A percentile compares a stretch with the other conserved stretches of the same genome.
These are phyloP conservation scores for Alternaria incomplexa DNA, from an alignment of 2,329 filamentous ascomycete genomes.

Conservation along the genomic window DNA sequence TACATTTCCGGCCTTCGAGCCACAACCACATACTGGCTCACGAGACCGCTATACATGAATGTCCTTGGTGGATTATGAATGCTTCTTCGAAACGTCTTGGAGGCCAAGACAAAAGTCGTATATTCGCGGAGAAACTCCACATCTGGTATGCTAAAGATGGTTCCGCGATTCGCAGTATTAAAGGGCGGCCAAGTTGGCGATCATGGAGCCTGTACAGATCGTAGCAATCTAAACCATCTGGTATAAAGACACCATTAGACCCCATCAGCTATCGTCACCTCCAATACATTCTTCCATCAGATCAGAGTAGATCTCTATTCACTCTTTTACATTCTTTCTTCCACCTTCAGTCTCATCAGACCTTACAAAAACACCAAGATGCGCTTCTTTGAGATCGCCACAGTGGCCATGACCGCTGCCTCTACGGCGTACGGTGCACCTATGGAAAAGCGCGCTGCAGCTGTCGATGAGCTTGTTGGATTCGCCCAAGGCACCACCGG, in stretches of 20 bases:
- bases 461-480: conserved; percentile 47
- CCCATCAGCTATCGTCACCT: background rate
- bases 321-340: conserved; percentile 18
- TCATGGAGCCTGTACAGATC: conserved; percentile 13
- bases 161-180: conserved; percentile 19
- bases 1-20: conserved; percentile 4
- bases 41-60: conserved; percentile 5
- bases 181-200: conserved; percentile 16
- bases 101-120: conserved; percentile 9
- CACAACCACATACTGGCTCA: conserved; percentile 4
- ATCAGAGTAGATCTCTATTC: conserved; percentile 25
- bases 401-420: conserved; percentile 33
- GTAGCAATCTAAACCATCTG: background rate
- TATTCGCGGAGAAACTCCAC: conserved; percentile 21
- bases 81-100: background rate
- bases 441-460: conserved; percentile 34
- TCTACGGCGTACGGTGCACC: conserved; percentile 31
- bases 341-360: background rate
- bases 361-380: conserved; percentile 21
- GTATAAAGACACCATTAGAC: conserved; percentile 16
- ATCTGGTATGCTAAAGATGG: conserved; percentile 10
- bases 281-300: conserved; percentile 2
- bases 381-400: conserved; percentile 34
- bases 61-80: conserved; percentile 32
- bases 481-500: conserved; percentile 62